A percentile compares a stretch with the other conserved stretches of the same genome.
Evolutionary conservation across 2,329 filamentous ascomycete species (phyloP).

Genomic region (Fusarium sp.): DNA sequence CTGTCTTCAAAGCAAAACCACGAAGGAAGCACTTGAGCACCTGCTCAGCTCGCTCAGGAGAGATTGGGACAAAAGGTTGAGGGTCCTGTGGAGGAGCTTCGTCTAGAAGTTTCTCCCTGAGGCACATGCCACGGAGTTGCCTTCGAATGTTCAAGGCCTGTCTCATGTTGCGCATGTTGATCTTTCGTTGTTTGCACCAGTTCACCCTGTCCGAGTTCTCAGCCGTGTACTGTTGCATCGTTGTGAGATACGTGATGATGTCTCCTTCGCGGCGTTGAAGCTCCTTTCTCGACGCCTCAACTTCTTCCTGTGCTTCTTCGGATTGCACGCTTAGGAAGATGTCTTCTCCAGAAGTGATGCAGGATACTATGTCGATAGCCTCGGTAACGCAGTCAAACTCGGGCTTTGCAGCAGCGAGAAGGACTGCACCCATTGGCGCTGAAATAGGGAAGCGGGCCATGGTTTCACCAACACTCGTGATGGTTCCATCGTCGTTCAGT

Average conservation of each 20-base stretch:
- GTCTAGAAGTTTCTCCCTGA: slow-evolving; percentile 62
- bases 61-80: slow-evolving; percentile 66
- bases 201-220: slow-evolving; percentile 66
- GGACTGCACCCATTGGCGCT: slow-evolving; percentile 82
- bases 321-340: slow-evolving; percentile 71
- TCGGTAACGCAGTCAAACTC: slow-evolving; percentile 81
- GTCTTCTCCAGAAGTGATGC: slow-evolving; percentile 72
- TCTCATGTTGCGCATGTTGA: slow-evolving; percentile 71
- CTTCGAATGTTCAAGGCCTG: slow-evolving; percentile 72
- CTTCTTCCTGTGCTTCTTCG: slow-evolving; percentile 67
- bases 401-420: slow-evolving; percentile 81
- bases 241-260: slow-evolving; percentile 72
- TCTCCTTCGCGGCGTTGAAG: slow-evolving; percentile 73
- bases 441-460: slow-evolving; percentile 89
- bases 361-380: slow-evolving; percentile 84
- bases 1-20: slow-evolving; percentile 72
- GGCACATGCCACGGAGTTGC: slow-evolving; percentile 69
- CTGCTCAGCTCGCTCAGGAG: slow-evolving; percentile 65
- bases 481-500: slow-evolving; percentile 75
- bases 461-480: slow-evolving; percentile 79
- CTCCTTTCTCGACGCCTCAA: slow-evolving; percentile 66
- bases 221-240: slow-evolving; percentile 70
- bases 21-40: slow-evolving; percentile 72
- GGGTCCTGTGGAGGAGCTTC: slow-evolving; percentile 63
- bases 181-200: slow-evolving; percentile 69